Evolutionary conservation across 768 basidiomycete species (phyloP), one percentile per base, ranked within the genome.

Genomic region (Chalciporus piperatus): DNA sequence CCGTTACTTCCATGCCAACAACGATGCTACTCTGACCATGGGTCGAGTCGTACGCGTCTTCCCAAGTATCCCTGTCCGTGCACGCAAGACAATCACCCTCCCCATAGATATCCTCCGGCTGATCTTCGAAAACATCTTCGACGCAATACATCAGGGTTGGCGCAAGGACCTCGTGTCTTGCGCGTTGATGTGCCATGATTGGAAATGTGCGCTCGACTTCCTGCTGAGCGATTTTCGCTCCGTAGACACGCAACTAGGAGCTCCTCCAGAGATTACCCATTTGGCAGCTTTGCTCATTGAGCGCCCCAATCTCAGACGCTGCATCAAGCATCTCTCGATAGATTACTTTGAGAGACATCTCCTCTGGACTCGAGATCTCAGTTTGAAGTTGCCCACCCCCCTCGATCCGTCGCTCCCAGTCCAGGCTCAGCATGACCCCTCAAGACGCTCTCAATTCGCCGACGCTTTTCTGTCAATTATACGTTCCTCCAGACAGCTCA

Each of bases 121-220:
- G 37, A 10, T 52, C 27, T 57, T 57, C 35, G 42, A 52, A 28
- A 20, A 33, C 44, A 22, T 57, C 3, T 42, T 38, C 19, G 46
- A 39, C 6, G 17, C 16, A 7, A 37, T n/a, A n/a, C 9, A 35
- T 25, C 19, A 25, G 13, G 17, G 20, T n/a, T 57, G 55, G 55
- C 33, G 41, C 9, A 39, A 27, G 28, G 56, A 51, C 22, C 16
- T 57, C 22, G 1, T 58, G 17, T 51, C 37, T 12, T 45, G 17
- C 32, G 55, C 55, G 9, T 42, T 46, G 44, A 55, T 57, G 6
- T 58, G 57, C 13, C 50, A 39, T 22, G 28, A 46, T 23, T 57
- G 57, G 57, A 35, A 38, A 1, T 58, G 56, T 12, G 56, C 56
- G 16, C 57, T 58, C 45, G 10, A 42, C 56, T 1, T 38, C 9